Evolutionary conservation across 805 yeast genomes (phyloP), one percentile per base, ranked within the genome.

Genomic region (Starmerella floris): DNA sequence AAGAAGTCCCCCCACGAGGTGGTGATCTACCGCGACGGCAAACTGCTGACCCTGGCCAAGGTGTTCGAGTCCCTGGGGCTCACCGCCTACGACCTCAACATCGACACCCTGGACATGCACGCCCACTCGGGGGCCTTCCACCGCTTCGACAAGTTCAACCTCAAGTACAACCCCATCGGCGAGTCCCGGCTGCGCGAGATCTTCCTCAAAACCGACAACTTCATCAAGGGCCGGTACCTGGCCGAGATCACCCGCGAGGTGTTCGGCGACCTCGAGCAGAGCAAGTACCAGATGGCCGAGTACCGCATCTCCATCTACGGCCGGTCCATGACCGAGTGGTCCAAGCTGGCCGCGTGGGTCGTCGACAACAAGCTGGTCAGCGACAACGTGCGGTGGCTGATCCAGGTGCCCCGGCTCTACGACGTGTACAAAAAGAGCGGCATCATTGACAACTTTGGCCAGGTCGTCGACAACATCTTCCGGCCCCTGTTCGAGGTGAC

Each of bases 121-220:
- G 99, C 99, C 4, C 98, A 91, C 62, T 82, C 87, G 51, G 99
- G 91, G 57, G 82, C 97, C 1, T 91, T 91, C 72, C 99, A 91
- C 62, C 73, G 99, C 55, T 91, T 91, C 58, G 99, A 91, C 63
- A 91, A 91, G 64, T 91, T 91, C 71, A 91, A 91, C 61, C 70
- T 91, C 65, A 93, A 91, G 61, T 91, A 91, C 65, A 91, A 91
- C 59, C 99, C 99, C 19, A 80, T 91, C 54, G 99, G 99, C 25
- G 98, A 91, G 64, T 91, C 98, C 19, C 78, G 99, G 61, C 66
- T 91, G 61, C 76, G 99, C 63, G 98, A 91, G 61, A 91, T 91
- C 42, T 91, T 91, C 61, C 67, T 91, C 53, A 91, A 91, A 62
- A 93, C 98, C 1, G 97, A 91, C 61, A 91, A 91, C 62, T 87